Evolutionary conservation across 2,329 filamentous ascomycete species (phyloP).

Genomic region (Tothia fuscella): DNA sequence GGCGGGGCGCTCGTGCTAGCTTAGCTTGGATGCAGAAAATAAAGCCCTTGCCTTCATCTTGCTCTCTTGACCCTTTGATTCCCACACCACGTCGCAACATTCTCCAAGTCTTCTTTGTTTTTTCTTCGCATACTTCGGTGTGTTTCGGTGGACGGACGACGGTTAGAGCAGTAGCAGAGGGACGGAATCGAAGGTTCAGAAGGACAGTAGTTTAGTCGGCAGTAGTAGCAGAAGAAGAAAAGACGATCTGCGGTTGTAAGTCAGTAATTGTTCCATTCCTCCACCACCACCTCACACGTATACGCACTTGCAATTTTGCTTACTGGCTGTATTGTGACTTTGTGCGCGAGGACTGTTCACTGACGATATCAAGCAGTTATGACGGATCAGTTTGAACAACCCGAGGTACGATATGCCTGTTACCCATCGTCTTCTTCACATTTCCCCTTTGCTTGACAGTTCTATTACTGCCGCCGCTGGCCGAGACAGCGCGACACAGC

Average conservation of each 20-base stretch:
- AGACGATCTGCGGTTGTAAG: too few relatives aligned
- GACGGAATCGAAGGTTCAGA: conserved; percentile 18
- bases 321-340: neutral
- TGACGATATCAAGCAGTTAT: too few relatives aligned
- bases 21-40: too few relatives aligned
- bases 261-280: too few relatives aligned
- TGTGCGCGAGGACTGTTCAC: neutral
- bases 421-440: neutral
- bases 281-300: neutral
- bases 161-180: conserved; percentile 29
- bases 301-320: neutral
- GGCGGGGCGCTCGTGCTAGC: too few relatives aligned
- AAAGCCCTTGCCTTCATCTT: too few relatives aligned
- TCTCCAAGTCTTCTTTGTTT: neutral
- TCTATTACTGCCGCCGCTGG: neutral
- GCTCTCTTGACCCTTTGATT: neutral
- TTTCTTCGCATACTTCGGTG: too few relatives aligned
- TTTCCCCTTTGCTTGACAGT: neutral
- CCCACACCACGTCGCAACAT: neutral
- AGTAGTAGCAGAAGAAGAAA: too few relatives aligned
- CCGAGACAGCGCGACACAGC: too few relatives aligned
- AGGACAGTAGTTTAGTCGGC: conserved; percentile 21
- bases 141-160: conserved; percentile 25
- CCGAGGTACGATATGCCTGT: too few relatives aligned
- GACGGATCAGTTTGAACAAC: too few relatives aligned